Evolutionary conservation across 164 flowering plant species (phyloP).

Genomic region (Stephania cephalantha): DNA sequence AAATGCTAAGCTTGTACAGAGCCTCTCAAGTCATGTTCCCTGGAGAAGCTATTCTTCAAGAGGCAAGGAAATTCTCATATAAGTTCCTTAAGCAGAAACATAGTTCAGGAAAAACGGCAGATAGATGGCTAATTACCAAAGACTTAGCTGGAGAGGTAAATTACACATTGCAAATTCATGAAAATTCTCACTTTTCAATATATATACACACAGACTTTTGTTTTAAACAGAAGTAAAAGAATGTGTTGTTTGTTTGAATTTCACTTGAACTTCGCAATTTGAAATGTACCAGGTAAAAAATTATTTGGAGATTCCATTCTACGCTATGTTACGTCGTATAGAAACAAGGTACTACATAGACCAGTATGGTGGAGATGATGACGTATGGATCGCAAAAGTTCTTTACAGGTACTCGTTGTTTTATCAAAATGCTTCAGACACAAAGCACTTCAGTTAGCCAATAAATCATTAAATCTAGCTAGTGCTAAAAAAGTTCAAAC

Average conservation of each 20-base stretch:
- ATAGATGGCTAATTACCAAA: slow-evolving; percentile 87
- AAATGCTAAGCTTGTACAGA: slow-evolving; percentile 68
- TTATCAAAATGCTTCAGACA: not conserved
- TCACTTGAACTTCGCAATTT: too few relatives aligned
- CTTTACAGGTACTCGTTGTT: slow-evolving; percentile 53
- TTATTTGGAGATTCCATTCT: slow-evolving; percentile 79
- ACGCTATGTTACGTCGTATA: slow-evolving; percentile 66
- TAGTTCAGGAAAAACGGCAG: slow-evolving; percentile 44
- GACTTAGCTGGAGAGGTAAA: slow-evolving; percentile 88
- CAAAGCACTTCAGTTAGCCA: not conserved
- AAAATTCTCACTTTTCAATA: not conserved
- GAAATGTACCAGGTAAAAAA: slow-evolving; percentile 47
- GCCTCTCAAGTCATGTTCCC: slow-evolving; percentile 71
- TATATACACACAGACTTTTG: not conserved
- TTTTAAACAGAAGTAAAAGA: too few relatives aligned
- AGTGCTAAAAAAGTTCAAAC: too few relatives aligned
- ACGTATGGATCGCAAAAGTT: slow-evolving; percentile 93
- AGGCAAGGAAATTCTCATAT: slow-evolving; percentile 52
- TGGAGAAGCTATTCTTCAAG: slow-evolving; percentile 57
- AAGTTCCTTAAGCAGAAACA: slow-evolving; percentile 55
- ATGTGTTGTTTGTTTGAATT: not conserved
- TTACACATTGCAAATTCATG: not conserved
- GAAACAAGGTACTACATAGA: slow-evolving; percentile 75
- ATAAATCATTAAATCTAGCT: not conserved
- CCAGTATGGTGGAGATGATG: slow-evolving; percentile 84